Percentiles rank a stretch among this genome's conserved stretches.
Evolutionary conservation across 768 basidiomycete species (phyloP).

Genomic region (Panaeolus papilionaceus): DNA sequence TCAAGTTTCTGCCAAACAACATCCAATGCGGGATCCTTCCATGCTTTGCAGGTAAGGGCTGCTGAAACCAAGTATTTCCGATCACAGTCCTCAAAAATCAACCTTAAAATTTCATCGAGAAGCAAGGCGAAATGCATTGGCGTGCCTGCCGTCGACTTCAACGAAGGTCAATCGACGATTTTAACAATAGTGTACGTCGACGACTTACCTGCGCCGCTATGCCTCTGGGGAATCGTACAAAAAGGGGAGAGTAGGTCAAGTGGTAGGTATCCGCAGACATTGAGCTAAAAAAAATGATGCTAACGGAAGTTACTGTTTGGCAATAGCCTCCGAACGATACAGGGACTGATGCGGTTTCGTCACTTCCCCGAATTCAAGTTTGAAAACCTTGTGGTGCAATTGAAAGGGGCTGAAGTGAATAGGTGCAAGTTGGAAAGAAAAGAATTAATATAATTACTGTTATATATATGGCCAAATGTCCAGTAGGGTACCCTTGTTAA

Average conservation of each 20-base stretch:
- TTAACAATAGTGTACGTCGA: not conserved
- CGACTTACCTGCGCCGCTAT: not conserved
- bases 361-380: not conserved
- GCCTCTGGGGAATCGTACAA: not conserved
- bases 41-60: constrained; percentile 51
- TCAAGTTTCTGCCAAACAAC: constrained; percentile 48
- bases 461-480: not conserved
- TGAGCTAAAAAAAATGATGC: constrained; percentile 8
- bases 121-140: constrained; percentile 51
- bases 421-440: not conserved
- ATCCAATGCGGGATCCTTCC: constrained; percentile 57
- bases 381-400: not conserved
- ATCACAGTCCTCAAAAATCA: constrained; percentile 43
- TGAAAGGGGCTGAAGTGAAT: constrained; percentile 1
- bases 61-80: constrained; percentile 37
- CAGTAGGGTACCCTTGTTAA: not conserved
- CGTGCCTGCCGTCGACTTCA: not conserved
- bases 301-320: not conserved
- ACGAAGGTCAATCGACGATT: not conserved
- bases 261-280: not conserved
- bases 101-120: constrained; percentile 56
- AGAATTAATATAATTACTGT: not conserved
- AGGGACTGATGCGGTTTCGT: not conserved
- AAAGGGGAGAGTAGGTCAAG: not conserved
- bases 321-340: not conserved